Evolutionary conservation across 2,329 filamentous ascomycete genomes (phyloP).

Genomic region (Bimuria novae-zelandiae): DNA sequence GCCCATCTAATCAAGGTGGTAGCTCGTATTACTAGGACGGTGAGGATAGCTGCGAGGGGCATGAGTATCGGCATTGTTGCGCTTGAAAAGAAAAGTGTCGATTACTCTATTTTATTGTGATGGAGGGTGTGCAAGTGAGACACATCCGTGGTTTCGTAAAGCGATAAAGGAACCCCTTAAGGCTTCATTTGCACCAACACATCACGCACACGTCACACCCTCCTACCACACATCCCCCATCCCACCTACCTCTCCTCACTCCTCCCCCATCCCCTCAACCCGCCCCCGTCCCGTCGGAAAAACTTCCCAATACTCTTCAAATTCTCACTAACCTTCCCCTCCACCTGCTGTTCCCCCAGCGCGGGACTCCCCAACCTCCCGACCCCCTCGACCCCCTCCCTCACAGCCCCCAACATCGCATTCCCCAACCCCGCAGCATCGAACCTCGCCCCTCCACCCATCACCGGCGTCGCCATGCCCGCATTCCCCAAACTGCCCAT

Average conservation of each 20-base stretch:
- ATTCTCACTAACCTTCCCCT: conserved; percentile 86
- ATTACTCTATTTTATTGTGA: no score
- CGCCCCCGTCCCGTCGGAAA: conserved; percentile 83
- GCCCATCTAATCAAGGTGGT: no score
- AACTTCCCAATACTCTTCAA: conserved; percentile 96
- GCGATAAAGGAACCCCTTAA: no score
- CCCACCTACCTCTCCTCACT: conserved; percentile 37
- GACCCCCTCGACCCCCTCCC: conserved; percentile 79
- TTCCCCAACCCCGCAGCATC: conserved; percentile 83
- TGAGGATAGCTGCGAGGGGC: no score
- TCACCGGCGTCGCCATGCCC: conserved; percentile 42
- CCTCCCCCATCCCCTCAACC: conserved; percentile 44
- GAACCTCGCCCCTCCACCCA: conserved; percentile 60
- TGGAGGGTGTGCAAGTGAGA: no score
- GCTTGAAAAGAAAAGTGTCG: no score
- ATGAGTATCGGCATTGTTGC: no score
- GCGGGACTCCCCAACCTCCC: conserved; percentile 70
- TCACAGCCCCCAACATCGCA: conserved; percentile 83
- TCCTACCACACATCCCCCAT: no score
- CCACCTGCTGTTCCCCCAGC: conserved; percentile 45
- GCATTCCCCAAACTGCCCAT: conserved; percentile 48
- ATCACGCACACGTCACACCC: no score
- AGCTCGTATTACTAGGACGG: no score
- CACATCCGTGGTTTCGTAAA: no score
- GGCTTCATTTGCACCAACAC: no score